phyloP scores from a whole-genome alignment of 768 basidiomycete genomes.

The Tylopilus felleus region DNA sequence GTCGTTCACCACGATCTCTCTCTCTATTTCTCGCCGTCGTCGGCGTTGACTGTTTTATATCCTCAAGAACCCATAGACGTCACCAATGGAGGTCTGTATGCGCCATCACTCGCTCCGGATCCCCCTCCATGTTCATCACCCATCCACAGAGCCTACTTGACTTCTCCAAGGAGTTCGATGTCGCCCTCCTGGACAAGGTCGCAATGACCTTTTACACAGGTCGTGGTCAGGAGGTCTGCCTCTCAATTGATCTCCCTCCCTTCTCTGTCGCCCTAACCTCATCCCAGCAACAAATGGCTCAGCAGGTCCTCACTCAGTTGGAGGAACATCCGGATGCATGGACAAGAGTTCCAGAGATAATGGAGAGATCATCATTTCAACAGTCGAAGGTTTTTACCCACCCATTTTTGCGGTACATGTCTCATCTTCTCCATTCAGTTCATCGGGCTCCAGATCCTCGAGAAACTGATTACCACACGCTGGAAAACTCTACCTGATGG shows the following conservation, averaged over 20 bases:
- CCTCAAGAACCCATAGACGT: slow-evolving; percentile 10
- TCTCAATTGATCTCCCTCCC: slow-evolving; percentile 6
- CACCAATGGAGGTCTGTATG: slow-evolving; percentile 38
- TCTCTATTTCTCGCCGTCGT: slow-evolving; percentile 11
- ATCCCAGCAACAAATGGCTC: slow-evolving; percentile 87
- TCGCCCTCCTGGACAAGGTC: slow-evolving; percentile 88
- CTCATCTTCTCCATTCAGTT: slow-evolving; percentile 52
- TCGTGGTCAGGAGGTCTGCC: slow-evolving; percentile 71
- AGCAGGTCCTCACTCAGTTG: slow-evolving; percentile 91
- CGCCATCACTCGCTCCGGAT: not conserved
- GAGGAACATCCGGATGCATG: slow-evolving; percentile 96
- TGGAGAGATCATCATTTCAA: slow-evolving; percentile 78
- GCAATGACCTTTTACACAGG: slow-evolving; percentile 91
- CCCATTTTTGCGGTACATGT: not conserved
- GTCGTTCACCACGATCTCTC: slow-evolving; percentile 6
- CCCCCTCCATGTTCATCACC: slow-evolving; percentile 3
- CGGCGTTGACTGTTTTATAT: slow-evolving; percentile 2
- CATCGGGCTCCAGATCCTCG: slow-evolving; percentile 94
- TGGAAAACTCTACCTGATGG: slow-evolving; percentile 97
- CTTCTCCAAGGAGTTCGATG: slow-evolving; percentile 92
- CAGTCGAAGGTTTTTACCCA: slow-evolving; percentile 69
- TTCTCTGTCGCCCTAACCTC: slow-evolving; percentile 6
- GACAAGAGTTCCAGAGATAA: slow-evolving; percentile 93
- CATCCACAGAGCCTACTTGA: slow-evolving; percentile 75
- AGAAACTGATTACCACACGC: slow-evolving; percentile 89